phyloP scores from a whole-genome alignment of 306 rosid genomes.

The Calophaca sinica region DNA sequence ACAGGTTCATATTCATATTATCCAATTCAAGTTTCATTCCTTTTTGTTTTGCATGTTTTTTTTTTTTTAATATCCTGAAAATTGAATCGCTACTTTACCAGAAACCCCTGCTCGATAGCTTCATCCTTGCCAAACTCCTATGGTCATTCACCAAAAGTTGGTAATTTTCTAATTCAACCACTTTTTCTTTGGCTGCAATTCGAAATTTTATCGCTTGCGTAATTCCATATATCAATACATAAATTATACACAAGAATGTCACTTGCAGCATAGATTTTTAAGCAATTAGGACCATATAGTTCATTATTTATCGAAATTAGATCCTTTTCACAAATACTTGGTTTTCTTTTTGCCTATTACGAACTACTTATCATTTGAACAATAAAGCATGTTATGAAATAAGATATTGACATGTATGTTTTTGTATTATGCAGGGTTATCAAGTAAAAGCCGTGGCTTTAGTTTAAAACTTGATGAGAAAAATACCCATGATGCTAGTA shows the following conservation, averaged over 20 bases:
- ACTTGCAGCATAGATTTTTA: not conserved
- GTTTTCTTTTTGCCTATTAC: not conserved
- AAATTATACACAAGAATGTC: not conserved
- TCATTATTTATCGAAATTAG: not conserved
- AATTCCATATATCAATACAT: conserved; percentile 17
- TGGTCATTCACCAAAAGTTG: conserved; percentile 54
- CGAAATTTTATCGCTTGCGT: conserved; percentile 7
- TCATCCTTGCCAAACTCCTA: conserved; percentile 66
- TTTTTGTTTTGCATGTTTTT: not conserved
- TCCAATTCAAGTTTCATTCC: not conserved
- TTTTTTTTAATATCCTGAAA: conserved; percentile 10
- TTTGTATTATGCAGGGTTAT: conserved; percentile 65
- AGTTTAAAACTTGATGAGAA: conserved; percentile 62
- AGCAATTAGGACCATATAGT: not conserved
- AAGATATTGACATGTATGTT: conserved; percentile 24
- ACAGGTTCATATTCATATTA: conserved; percentile 52
- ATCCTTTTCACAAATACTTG: not conserved
- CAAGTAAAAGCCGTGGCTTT: conserved; percentile 59
- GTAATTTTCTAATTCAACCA: conserved; percentile 47
- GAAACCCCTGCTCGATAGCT: conserved; percentile 58
- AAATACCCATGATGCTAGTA: conserved; percentile 57
- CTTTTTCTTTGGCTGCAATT: conserved; percentile 11
- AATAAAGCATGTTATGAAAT: conserved; percentile 11
- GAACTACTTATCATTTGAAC: conserved; percentile 21
- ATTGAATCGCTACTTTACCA: conserved; percentile 35